A percentile compares a stretch with the other conserved stretches of the same genome.
Conservation (phyloP, 495 filamentous ascomycete species). For the Poronia punctata region DNA sequence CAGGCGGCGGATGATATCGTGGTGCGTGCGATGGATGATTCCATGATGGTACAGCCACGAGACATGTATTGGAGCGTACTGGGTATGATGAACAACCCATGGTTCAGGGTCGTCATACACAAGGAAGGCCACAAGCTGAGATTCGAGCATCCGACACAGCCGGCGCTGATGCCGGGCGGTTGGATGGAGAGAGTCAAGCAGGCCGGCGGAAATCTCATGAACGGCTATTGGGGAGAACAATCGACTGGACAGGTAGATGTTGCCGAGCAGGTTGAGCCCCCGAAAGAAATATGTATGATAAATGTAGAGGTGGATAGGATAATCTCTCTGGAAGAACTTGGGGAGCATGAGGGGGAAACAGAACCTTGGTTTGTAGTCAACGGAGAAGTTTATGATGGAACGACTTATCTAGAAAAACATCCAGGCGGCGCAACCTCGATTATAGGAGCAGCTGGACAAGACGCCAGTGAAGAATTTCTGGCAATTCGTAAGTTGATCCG, state of each 20-base stretch:
- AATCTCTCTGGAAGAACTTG: conserved; percentile 68
- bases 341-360: conserved; percentile 55
- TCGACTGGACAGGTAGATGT: conserved; percentile 49
- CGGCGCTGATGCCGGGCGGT: conserved; percentile 68
- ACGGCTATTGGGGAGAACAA: conserved; percentile 84
- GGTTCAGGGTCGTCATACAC: conserved; percentile 78
- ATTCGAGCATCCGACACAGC: conserved; percentile 90
- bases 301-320: conserved; percentile 55
- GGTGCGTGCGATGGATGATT: conserved; percentile 87
- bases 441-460: conserved; percentile 71
- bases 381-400: conserved; percentile 89
- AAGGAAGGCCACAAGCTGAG: conserved; percentile 59
- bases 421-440: conserved; percentile 89
- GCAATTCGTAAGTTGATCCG: conserved; percentile 70
- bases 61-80: conserved; percentile 98
- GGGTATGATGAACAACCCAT: conserved; percentile 99
- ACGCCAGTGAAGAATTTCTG: conserved; percentile 90
- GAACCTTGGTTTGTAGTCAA: conserved; percentile 90
- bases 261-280: conserved; percentile 29
- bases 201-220: conserved; percentile 70
- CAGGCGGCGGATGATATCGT: conserved; percentile 62
- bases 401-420: conserved; percentile 73
- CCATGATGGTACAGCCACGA: conserved; percentile 76
- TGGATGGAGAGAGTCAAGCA: conserved; percentile 98
- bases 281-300: conserved; percentile 73